These are phyloP conservation scores for Tolypocladium endophyticum DNA, from an alignment of 2,329 filamentous ascomycete genomes.

Conservation along the genomic window DNA sequence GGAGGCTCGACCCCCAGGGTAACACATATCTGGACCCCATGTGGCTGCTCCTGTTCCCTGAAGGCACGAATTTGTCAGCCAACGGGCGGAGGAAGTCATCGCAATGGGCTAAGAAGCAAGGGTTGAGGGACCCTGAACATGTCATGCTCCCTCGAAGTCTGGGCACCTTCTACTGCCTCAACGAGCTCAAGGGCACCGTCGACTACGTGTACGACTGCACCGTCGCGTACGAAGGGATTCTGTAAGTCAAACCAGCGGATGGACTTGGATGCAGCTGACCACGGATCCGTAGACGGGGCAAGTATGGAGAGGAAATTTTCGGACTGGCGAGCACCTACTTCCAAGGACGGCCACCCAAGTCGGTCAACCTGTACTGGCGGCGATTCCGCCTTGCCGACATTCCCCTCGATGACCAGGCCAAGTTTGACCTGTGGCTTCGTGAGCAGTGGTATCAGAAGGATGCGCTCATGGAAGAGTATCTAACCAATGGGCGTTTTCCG, in stretches of 20 bases:
- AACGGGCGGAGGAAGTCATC: conserved; percentile 62
- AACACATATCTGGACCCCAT: conserved; percentile 59
- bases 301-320: conserved; percentile 86
- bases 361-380: conserved; percentile 94
- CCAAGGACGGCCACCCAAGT: conserved; percentile 80
- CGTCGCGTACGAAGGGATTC: conserved; percentile 87
- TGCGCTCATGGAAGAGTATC: conserved; percentile 72
- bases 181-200: conserved; percentile 61
- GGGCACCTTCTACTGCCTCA: conserved; percentile 68
- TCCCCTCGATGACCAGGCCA: conserved; percentile 60
- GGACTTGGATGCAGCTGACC: conserved; percentile 1
- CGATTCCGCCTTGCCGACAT: conserved; percentile 74
- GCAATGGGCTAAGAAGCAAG: conserved; percentile 67
- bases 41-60: conserved; percentile 84
- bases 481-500: conserved; percentile 70
- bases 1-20: conserved; percentile 41
- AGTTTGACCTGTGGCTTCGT: conserved; percentile 77
- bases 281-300: conserved; percentile 45
- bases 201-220: conserved; percentile 91
- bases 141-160: conserved; percentile 70
- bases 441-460: conserved; percentile 92
- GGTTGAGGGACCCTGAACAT: conserved; percentile 62
- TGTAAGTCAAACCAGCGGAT: conserved; percentile 47
- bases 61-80: conserved; percentile 70
- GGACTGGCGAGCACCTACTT: conserved; percentile 81